Evolutionary conservation across 2,329 filamentous ascomycete genomes (phyloP).

Genomic region (Ilyonectria robusta): DNA sequence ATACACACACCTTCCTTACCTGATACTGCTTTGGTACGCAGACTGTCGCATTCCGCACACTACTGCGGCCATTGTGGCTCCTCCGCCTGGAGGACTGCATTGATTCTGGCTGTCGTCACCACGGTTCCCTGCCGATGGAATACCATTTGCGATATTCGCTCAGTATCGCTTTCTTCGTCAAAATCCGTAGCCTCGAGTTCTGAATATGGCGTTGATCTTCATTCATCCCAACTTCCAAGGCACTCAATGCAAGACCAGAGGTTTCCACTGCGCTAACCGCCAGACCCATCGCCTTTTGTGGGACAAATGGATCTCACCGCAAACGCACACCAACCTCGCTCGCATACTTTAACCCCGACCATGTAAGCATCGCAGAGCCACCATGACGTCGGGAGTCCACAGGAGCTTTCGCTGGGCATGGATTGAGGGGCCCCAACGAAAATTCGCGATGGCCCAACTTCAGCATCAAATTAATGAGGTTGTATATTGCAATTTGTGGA

Average conservation of each 20-base stretch:
- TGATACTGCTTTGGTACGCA: conserved; percentile 28
- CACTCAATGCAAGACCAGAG: conserved; percentile 29
- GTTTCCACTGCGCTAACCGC: conserved; percentile 39
- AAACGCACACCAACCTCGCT: conserved; percentile 29
- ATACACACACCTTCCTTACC: conserved; percentile 18
- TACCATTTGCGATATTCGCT: conserved; percentile 1
- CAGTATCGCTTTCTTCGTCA: conserved; percentile 3
- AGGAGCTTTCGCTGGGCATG: conserved; percentile 29
- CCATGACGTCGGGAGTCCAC: conserved; percentile 44
- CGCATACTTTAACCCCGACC: conserved; percentile 16
- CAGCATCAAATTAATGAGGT: conserved; percentile 19
- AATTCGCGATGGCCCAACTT: conserved; percentile 3
- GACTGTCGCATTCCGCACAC: conserved; percentile 23
- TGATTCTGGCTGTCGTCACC: neutral
- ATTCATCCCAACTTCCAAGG: conserved; percentile 41
- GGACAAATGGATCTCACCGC: conserved; percentile 39
- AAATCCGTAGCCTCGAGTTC: conserved; percentile 30
- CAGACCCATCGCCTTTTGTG: conserved; percentile 34
- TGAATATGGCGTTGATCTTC: conserved; percentile 44
- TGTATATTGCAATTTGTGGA: conserved; percentile 15
- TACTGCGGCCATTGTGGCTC: conserved; percentile 25
- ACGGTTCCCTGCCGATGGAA: neutral
- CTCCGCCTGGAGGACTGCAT: conserved; percentile 10
- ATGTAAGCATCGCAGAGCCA: conserved; percentile 10
- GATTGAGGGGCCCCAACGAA: conserved; percentile 19